Evolutionary conservation across 768 basidiomycete species (phyloP), one percentile per base, ranked within the genome.

Genomic region (Lactarius hengduanensis): DNA sequence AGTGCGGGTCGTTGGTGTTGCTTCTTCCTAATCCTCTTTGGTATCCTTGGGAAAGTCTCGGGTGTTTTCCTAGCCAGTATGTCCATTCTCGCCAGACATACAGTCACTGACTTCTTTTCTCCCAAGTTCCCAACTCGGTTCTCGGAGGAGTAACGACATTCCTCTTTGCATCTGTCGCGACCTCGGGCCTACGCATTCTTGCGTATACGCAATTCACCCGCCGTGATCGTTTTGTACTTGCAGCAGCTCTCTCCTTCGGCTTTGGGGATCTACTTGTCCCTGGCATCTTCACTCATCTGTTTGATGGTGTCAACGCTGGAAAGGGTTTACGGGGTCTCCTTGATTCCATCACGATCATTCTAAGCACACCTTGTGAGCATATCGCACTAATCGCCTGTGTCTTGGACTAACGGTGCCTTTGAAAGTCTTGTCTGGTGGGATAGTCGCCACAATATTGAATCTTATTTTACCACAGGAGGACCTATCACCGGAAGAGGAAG

Each of bases 131-230:
- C 1, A 87, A 89, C 72, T 80, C 92, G 0, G 91, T 92, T 8
- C 82, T 92, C 0, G 92, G 92, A 2, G 91, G 92, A 3, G 91
- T 94, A 3, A 95, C 91, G 13, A 93, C 92, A 3, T 94, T 94
- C 81, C 80, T 94, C 11, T 94, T 94, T 72, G 88, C 90, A 0
- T 86, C 81, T 47, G 91, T 94, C 34, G 81, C 83, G 18, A 82
- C 84, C 8, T 89, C 88, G 0, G 91, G 92, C 38, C 60, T 90
- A 34, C 84, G 89, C 28, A 89, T 94, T 3, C 79, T 95, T 34
- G 80, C 85, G 3, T 83, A 83, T 69, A 77, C 82, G 38, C 71
- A 75, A 18, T 91, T 87, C 72, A 84, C 83, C 22, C 81, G 90
- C 1, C 78, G 87, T 9, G 87, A 89, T 62, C 80, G 88, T 28